phyloP scores from a whole-genome alignment of 306 rosid species.

The Biancaea sappan region DNA sequence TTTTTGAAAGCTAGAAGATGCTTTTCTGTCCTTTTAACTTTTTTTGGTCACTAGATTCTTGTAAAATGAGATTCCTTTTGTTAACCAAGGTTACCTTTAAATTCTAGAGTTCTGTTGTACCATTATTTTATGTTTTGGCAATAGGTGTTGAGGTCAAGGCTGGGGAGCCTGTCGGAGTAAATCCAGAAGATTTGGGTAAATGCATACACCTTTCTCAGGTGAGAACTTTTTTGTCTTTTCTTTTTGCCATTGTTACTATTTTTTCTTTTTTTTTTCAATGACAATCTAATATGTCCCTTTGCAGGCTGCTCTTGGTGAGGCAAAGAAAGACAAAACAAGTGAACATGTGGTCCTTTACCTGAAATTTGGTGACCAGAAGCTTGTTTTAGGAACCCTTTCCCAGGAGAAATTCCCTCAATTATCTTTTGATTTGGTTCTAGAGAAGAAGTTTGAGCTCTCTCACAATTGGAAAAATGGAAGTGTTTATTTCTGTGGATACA shows the following conservation, averaged over 20 bases:
- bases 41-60: not conserved
- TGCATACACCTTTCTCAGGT: conserved; percentile 88
- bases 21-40: not conserved
- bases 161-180: conserved; percentile 54
- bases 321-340: conserved; percentile 51
- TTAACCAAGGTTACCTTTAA: not conserved
- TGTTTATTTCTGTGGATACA: conserved; percentile 69
- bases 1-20: not conserved
- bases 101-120: not conserved
- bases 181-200: conserved; percentile 24
- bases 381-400: conserved; percentile 68
- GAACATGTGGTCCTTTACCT: conserved; percentile 51
- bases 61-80: not conserved
- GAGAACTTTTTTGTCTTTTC: not conserved
- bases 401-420: conserved; percentile 66
- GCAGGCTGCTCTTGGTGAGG: conserved; percentile 74
- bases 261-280: not conserved
- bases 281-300: not conserved
- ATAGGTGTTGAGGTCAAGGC: conserved; percentile 88
- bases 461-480: conserved; percentile 69
- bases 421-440: conserved; percentile 61
- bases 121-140: not conserved
- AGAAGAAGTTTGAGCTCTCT: conserved; percentile 68
- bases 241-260: not conserved
- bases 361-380: conserved; percentile 55